Base-by-base conservation (phyloP, 2,329 filamentous ascomycete genomes). In the Monascus ruber region DNA sequence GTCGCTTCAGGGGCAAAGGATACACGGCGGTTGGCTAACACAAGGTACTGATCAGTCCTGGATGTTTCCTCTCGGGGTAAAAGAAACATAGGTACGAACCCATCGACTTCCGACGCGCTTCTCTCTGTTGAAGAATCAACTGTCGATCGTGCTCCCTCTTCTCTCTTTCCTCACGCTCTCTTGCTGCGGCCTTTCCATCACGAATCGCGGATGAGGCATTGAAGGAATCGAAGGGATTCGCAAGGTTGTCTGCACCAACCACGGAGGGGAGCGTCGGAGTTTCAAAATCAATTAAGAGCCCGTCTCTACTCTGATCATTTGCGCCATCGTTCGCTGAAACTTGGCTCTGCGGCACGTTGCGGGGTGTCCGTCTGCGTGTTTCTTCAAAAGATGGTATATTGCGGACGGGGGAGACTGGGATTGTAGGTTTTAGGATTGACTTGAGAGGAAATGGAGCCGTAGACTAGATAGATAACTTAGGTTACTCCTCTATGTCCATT, bases 1-100 rank as follows among this genome's bases (percentile, higher is more conserved):
- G 91, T 98, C 8, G 91, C 91, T 64, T 98, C 91, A 1, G 91
- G 91, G 4, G 91, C 91, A 62, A 98, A 98, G 0, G 89, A 96
- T 28, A 98, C 91, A 55, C 91, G 79, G 54, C 91, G 79, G 59
- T 91, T 94, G 35, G 89, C 76, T 74, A 17, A 17, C 17, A 17
- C 17, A 17, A 17, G 17, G 17, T 17, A 17, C 17, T 17, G 17
- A 17, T 17, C 17, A 17, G 17, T 17, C 17, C 17, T 17, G 17
- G 17, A 17, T 17, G 17, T 17, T 17, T 17, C 17, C 17, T 17
- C 17, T 17, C 17, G 17, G 32, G 26, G 26, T 7, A 24, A 9
- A 24, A 29, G 8, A 25, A 17, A 7, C 11, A 31, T 5, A 29
- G 6, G 10, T 34, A 51, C 59, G 31, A 59, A 75, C 72, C 87